Conservation (phyloP, 2,329 filamentous ascomycete genomes). For the Aspergillus fischeri region DNA sequence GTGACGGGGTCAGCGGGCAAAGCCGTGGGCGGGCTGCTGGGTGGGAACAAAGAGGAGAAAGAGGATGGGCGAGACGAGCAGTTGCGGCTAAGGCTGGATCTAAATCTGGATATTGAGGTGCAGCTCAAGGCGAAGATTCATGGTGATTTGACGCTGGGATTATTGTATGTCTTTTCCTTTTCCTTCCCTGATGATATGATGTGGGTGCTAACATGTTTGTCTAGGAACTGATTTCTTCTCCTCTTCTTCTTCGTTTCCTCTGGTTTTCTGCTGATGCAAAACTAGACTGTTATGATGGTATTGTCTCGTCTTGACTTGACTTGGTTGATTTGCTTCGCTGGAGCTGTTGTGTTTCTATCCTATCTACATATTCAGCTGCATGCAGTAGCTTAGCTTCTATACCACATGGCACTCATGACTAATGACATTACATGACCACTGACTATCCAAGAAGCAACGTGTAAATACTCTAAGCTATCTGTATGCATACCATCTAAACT, state of each 20-base stretch:
- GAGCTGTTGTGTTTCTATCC: neutral
- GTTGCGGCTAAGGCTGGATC: constrained; percentile 66
- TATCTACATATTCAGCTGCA: neutral
- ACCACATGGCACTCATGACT: neutral
- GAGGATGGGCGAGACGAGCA: constrained; percentile 57
- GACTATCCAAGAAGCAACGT: neutral
- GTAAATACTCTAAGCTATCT: neutral
- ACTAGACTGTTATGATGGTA: no score
- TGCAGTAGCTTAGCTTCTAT: neutral
- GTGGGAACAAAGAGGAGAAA: constrained; percentile 39
- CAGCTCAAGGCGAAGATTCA: constrained; percentile 81
- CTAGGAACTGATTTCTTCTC: neutral
- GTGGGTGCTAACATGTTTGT: neutral
- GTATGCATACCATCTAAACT: neutral
- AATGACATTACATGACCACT: neutral
- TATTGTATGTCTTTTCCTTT: constrained; percentile 58
- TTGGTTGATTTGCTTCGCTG: neutral
- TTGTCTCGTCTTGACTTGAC: no score
- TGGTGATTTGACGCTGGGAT: constrained; percentile 73
- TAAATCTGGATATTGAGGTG: constrained; percentile 79
- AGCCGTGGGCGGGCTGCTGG: constrained; percentile 37
- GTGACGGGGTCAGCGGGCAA: constrained; percentile 39
- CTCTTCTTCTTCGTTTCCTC: neutral
- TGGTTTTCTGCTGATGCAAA: neutral
- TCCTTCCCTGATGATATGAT: neutral